A percentile compares a stretch with the other conserved stretches of the same genome.
Evolutionary conservation across 2,329 filamentous ascomycete genomes (phyloP).

Genomic region (Botrytis cinerea): DNA sequence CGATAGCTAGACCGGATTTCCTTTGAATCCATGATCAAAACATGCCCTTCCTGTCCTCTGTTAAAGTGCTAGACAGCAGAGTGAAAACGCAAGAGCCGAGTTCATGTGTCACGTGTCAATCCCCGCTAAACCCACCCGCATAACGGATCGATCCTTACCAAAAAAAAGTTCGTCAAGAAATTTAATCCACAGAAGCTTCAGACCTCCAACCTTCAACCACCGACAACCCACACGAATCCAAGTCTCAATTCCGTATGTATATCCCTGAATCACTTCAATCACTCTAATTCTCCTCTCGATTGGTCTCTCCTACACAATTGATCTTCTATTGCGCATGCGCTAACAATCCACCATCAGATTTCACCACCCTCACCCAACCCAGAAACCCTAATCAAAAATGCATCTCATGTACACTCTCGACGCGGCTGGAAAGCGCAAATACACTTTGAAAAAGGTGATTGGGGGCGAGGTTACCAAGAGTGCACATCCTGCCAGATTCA

Average conservation of each 20-base stretch:
- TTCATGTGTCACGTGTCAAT: not conserved
- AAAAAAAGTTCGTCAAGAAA: conserved; percentile 22
- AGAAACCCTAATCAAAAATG: conserved; percentile 46
- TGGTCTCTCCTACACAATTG: not conserved
- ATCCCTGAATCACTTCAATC: not conserved
- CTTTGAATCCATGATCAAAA: not conserved
- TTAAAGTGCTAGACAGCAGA: no score
- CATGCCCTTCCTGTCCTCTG: not conserved
- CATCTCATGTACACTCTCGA: conserved; percentile 87
- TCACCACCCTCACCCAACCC: not conserved
- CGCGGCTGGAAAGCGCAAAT: conserved; percentile 79
- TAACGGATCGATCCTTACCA: not conserved
- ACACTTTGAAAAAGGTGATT: conserved; percentile 91
- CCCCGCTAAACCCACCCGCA: not conserved
- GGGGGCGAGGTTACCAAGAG: conserved; percentile 89
- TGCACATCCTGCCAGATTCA: conserved; percentile 94
- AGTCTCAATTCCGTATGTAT: not conserved
- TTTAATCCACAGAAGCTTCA: conserved; percentile 17
- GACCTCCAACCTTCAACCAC: not conserved
- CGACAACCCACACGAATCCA: not conserved
- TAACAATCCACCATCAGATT: not conserved
- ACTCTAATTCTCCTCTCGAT: not conserved
- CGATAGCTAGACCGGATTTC: not conserved
- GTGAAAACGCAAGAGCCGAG: not conserved
- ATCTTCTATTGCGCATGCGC: not conserved